Evolutionary conservation across 345 rosid genomes (phyloP), one percentile per base, ranked within the genome.

Genomic region (Salix arbutifolia): DNA sequence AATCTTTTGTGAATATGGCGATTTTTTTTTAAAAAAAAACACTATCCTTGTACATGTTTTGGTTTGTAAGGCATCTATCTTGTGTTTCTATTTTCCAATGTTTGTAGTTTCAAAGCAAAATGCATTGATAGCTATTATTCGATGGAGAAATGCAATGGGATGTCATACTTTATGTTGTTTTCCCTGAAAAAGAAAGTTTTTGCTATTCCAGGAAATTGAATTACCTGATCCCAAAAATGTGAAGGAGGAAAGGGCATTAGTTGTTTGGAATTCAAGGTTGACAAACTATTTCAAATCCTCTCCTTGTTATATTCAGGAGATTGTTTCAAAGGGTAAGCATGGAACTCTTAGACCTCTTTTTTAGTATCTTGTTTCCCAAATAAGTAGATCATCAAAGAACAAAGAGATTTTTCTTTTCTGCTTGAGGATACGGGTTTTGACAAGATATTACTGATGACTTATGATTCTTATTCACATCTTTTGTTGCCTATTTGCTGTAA

Each of bases 251-350:
- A 88, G 53, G 81, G 37, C 21, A 25, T 73, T 90, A 48, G 68
- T 80, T 18, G 46, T 46, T 58, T 65, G 75, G 85, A 83, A 84
- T 85, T 33, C 73, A 5, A 87, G 73, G 82, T 71, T 88, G 58
- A 82, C 78, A 66, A 80, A 76, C 28, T 86, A 67, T 80, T 90
- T 89, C 87, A 87, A 77, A 78, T 74, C 85, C 42, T 90, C 91
- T 69, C 86, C 91, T 19, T 90, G 87, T 78, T 77, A 82, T 84
- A 85, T 88, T 23, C 85, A 86, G 77, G 88, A 85, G 67, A 76
- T 66, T 44, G 74, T 26, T 72, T 52, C 80, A 14, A 84, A 80
- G 77, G 71, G 92, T 84, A 48, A 83, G 84, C 31, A n/a, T 26
- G 64, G 30, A 76, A 40, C 65, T 4, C 53, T 64, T 40, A 40